Evolutionary conservation across 345 rosid species (phyloP).

Genomic region (Hirschfeldia incana): DNA sequence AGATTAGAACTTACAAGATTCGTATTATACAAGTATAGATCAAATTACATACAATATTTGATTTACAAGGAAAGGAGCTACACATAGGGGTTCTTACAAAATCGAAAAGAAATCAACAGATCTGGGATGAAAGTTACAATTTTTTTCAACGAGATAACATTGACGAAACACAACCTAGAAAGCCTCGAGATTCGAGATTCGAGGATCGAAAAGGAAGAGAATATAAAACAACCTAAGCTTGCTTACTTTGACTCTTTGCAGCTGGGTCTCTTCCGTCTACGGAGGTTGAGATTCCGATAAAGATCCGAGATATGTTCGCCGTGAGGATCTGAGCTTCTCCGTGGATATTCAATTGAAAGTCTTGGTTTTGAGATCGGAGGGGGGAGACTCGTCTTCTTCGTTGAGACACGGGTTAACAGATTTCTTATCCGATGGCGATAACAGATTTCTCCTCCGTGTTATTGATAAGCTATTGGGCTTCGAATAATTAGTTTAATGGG

Average conservation of each 20-base stretch:
- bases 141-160: constrained; percentile 13
- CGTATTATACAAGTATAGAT: constrained; percentile 8
- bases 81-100: constrained; percentile 36
- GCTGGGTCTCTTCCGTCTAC: constrained; percentile 9
- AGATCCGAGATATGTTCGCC: background rate
- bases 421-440: constrained; percentile 24
- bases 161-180: background rate
- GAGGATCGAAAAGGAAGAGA: constrained; percentile 30
- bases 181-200: constrained; percentile 25
- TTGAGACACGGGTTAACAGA: background rate
- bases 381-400: constrained; percentile 29
- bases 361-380: constrained; percentile 29
- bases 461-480: background rate
- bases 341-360: background rate
- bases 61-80: constrained; percentile 27
- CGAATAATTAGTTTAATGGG: no score
- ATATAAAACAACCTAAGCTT: constrained; percentile 20
- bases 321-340: background rate
- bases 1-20: constrained; percentile 22
- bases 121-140: constrained; percentile 31
- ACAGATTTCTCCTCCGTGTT: background rate
- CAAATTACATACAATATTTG: constrained; percentile 18
- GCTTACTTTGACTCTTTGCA: constrained; percentile 38
- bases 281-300: constrained; percentile 5
- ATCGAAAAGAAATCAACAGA: constrained; percentile 25